Evolutionary conservation across 768 basidiomycete genomes (phyloP), one percentile per base, ranked within the genome.

Genomic region (Myochromella boudieri): DNA sequence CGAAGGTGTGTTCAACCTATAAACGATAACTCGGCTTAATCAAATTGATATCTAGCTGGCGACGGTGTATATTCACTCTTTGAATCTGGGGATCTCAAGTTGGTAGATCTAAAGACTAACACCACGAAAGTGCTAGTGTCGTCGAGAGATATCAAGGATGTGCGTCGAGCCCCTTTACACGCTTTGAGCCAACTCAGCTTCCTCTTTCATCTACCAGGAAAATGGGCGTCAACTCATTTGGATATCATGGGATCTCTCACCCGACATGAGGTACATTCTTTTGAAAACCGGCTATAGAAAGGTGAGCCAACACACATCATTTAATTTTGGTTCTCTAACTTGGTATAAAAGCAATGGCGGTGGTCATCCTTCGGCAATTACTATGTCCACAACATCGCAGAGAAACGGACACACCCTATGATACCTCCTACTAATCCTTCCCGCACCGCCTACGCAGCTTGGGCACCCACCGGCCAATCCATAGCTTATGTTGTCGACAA

Each of bases 321-420:
- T 2, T 11, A 26, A 3, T 3, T 22, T 14, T 3, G 1, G 18
- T 8, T n/a, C 17, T n/a, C 28, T 27, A 21, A 25, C 10, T 15
- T 12, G 15, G 7, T 6, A 22, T 12, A n/a, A 12, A 53, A 94
- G 86, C 91, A 95, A 85, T 99, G 97, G 97, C 83, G 97, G 37
- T 78, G 87, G 65, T 97, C 94, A 5, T 84, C 82, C 46, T 86
- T 86, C 60, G 87, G 89, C 14, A 97, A 95, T 65, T 98, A 94
- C 62, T 95, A 91, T 64, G 75, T 99, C n/a, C 87, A 97, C 68
- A 77, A 83, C 55, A 71, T 97, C 32, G 77, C 72, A 20, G 76
- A 82, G 6, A 81, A 84, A 49, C 59, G 60, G 14, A 95, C 94
- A 1, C 75, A 77, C 48, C 84, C 92, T 1, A 72, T 98, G 34